These are phyloP conservation scores for Arachnopeziza araneosa DNA, from an alignment of 2,329 filamentous ascomycete genomes.

Conservation along the genomic window DNA sequence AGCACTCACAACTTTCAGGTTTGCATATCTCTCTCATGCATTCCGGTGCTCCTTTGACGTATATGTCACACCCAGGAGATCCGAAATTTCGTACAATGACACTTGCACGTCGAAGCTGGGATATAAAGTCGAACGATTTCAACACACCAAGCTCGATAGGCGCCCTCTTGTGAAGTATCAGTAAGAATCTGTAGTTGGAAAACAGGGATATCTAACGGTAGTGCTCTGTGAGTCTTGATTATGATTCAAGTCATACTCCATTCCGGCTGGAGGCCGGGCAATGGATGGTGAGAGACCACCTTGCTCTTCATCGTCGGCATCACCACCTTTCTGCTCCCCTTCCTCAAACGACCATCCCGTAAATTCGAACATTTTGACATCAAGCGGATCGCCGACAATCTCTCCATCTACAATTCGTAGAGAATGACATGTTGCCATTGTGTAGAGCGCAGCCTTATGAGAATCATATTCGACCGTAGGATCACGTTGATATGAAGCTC, in stretches of 20 bases:
- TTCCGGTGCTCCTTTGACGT: slow-evolving; percentile 94
- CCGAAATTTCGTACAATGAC: slow-evolving; percentile 89
- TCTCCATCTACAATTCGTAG: slow-evolving; percentile 81
- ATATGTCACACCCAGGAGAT: slow-evolving; percentile 76
- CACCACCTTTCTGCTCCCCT: slow-evolving; percentile 62
- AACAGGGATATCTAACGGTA: slow-evolving; percentile 14
- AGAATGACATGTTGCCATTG: slow-evolving; percentile 97
- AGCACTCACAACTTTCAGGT: slow-evolving; percentile 64
- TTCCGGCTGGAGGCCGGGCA: slow-evolving; percentile 67
- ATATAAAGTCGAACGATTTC: slow-evolving; percentile 91
- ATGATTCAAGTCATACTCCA: slow-evolving; percentile 52
- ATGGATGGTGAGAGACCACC: slow-evolving; percentile 78
- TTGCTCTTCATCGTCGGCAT: slow-evolving; percentile 68
- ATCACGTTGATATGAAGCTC: slow-evolving; percentile 49
- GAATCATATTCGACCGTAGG: slow-evolving; percentile 52
- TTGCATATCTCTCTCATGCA: slow-evolving; percentile 92
- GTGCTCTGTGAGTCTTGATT: slow-evolving; percentile 31
- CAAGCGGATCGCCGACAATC: slow-evolving; percentile 86
- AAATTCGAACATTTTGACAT: slow-evolving; percentile 98
- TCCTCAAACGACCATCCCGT: slow-evolving; percentile 91
- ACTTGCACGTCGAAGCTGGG: slow-evolving; percentile 84
- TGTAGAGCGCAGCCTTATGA: slow-evolving; percentile 72
- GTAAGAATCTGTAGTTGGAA: not conserved
- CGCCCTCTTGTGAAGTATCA: slow-evolving; percentile 31
- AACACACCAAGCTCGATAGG: slow-evolving; percentile 84